Conservation (phyloP, 352 stramenopile species). For the Pythium biforme region DNA sequence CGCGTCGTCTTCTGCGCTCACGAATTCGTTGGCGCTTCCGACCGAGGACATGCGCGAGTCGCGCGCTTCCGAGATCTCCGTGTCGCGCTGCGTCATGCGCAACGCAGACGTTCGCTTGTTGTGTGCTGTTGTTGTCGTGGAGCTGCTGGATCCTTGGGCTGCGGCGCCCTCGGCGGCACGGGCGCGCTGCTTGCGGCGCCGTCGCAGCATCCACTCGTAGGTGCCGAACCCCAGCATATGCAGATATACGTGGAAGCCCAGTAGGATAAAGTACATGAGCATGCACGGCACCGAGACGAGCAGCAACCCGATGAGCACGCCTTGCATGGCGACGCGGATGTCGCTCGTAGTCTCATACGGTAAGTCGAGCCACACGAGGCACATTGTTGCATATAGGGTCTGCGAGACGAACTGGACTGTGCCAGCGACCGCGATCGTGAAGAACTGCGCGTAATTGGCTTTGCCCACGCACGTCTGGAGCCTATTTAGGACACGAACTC, state of each 20-base stretch:
- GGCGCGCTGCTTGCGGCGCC: constrained; percentile 56
- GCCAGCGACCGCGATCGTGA: constrained; percentile 71
- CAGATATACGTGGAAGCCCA: constrained; percentile 82
- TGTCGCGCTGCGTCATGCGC: constrained; percentile 23
- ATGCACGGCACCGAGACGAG: constrained; percentile 76
- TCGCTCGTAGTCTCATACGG: constrained; percentile 28
- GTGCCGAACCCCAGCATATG: constrained; percentile 79
- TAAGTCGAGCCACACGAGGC: constrained; percentile 59
- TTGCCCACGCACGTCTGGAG: constrained; percentile 84
- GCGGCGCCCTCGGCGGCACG: constrained; percentile 52
- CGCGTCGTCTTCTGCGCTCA: constrained; percentile 19
- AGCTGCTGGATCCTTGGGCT: constrained; percentile 26
- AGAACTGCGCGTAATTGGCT: constrained; percentile 86
- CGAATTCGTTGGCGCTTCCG: constrained; percentile 40
- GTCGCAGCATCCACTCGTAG: constrained; percentile 87
- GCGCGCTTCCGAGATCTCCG: constrained; percentile 16
- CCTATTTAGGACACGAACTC: constrained; percentile 34
- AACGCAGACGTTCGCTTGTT: constrained; percentile 20
- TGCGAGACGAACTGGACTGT: constrained; percentile 71
- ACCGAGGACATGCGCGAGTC: constrained; percentile 33
- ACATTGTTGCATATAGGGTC: constrained; percentile 44
- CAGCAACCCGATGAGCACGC: constrained; percentile 47
- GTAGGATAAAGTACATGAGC: constrained; percentile 83
- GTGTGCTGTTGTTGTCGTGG: constrained; percentile 4
- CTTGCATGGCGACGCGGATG: constrained; percentile 38